phyloP scores from a whole-genome alignment of 2,329 filamentous ascomycete genomes.

The Epichloe scottii region DNA sequence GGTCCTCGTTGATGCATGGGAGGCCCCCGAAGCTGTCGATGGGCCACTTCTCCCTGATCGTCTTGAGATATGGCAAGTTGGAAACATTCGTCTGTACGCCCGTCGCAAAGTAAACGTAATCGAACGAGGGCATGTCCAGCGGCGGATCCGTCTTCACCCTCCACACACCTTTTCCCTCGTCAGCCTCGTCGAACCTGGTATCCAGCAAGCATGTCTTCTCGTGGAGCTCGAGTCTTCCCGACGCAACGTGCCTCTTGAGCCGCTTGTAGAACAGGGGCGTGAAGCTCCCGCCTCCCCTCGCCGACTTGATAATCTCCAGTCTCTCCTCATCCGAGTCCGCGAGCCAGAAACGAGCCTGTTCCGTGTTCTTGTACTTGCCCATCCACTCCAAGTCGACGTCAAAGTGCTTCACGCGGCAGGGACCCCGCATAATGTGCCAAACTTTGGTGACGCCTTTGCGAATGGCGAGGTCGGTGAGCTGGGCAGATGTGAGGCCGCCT shows the following conservation, averaged over 20 bases:
- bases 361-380: conserved; percentile 67
- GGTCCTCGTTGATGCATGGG: conserved; percentile 61
- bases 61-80: conserved; percentile 47
- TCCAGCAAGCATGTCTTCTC: conserved; percentile 43
- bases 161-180: conserved; percentile 21
- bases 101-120: conserved; percentile 68
- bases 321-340: conserved; percentile 60
- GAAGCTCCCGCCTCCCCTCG: conserved; percentile 65
- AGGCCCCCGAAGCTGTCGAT: conserved; percentile 52
- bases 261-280: conserved; percentile 55
- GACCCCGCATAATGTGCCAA: conserved; percentile 54
- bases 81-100: conserved; percentile 53
- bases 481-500: conserved; percentile 65
- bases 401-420: conserved; percentile 56
- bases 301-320: conserved; percentile 49
- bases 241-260: conserved; percentile 45
- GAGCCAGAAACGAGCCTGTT: conserved; percentile 66
- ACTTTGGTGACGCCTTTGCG: conserved; percentile 53
- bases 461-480: conserved; percentile 56
- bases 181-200: conserved; percentile 34
- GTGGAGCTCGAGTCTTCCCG: conserved; percentile 40
- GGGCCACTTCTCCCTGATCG: conserved; percentile 45
- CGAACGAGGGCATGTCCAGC: conserved; percentile 40
- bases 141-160: conserved; percentile 39
- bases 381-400: conserved; percentile 70